Base-by-base conservation (phyloP, 768 basidiomycete species). In the Psilocybe tampanensis region DNA sequence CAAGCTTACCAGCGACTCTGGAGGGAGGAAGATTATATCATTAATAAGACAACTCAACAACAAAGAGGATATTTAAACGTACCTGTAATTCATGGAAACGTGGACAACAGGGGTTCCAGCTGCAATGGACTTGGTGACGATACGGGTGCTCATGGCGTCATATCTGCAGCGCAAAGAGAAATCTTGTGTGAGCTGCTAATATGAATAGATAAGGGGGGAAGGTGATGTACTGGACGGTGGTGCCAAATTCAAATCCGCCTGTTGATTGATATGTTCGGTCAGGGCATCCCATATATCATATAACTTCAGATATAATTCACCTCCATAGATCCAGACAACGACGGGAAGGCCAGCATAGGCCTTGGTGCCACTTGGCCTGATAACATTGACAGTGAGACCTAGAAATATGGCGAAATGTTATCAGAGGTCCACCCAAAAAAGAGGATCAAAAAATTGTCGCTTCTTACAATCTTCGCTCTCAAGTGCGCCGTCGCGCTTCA, bases 41-140 rank as follows among this genome's bases (percentile, higher is more conserved):
- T 34, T 33, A 39, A 42, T 24, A 1, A 8, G 3, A 21, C 18
- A 13, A 8, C 9, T 5, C 4, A 33, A 18, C 19, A 50, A 41
- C n/a, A 23, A 23, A 13, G 22, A 11, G 24, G 8, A 29, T 29
- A 29, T 12, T 17, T 19, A 19, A 32, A 44, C 42, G 7, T 11
- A 59, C 58, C 60, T 57, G 52, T 66, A 67, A 48, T 67, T 67
- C 18, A 62, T 54, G 3, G 66, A 57, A 32, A 65, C 66, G 23
- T 50, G 61, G 23, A 67, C 61, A 2, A 65, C 58, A 0, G 64
- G 64, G 23, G 57, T 49, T 11, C 54, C 52, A 17, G 56, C 32
- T 21, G 52, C 55, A 18, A 65, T 51, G 1, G 66, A 63, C 29
- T 60, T 55, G 8, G 52, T 44, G 12, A 65, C 64, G 34, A 63